Evolutionary conservation across 768 basidiomycete species (phyloP).

Genomic region (Rubroboletus pulcherrimus): DNA sequence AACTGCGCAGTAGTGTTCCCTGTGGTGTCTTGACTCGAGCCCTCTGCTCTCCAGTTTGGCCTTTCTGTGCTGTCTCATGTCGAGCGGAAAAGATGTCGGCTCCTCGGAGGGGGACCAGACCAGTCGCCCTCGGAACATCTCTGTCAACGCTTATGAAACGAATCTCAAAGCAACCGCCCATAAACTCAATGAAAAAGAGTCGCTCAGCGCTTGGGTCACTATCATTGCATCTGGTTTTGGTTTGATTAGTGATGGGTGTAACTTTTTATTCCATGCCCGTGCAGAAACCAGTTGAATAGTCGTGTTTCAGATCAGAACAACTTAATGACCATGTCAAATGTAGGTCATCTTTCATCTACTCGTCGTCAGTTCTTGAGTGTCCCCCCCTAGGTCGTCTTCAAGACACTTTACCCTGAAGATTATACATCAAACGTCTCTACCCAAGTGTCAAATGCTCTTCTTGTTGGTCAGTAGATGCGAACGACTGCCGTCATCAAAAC

Average conservation of each 20-base stretch:
- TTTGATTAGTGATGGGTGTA: slow-evolving; percentile 61
- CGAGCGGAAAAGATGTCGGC: slow-evolving; percentile 14
- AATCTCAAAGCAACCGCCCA: slow-evolving; percentile 22
- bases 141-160: slow-evolving; percentile 23
- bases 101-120: slow-evolving; percentile 9
- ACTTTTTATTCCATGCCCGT: slow-evolving; percentile 11
- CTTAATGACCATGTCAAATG: slow-evolving; percentile 67
- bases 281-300: slow-evolving; percentile 3
- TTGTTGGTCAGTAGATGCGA: slow-evolving; percentile 48
- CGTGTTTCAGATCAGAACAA: slow-evolving; percentile 57
- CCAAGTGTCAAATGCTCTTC: slow-evolving; percentile 64
- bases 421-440: slow-evolving; percentile 65
- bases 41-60: not conserved
- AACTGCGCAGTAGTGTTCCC: not conserved
- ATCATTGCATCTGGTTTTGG: slow-evolving; percentile 64
- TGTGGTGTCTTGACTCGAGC: not conserved
- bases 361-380: slow-evolving; percentile 7
- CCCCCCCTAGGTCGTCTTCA: slow-evolving; percentile 55
- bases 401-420: slow-evolving; percentile 54
- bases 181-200: slow-evolving; percentile 36
- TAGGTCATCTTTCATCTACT: slow-evolving; percentile 21
- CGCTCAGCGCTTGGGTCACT: slow-evolving; percentile 56
- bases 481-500: not conserved
- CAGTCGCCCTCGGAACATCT: slow-evolving; percentile 12
- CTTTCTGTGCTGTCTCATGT: slow-evolving; percentile 16